phyloP scores from a whole-genome alignment of 78 protist species.

The Dictyostelium intermedium region DNA sequence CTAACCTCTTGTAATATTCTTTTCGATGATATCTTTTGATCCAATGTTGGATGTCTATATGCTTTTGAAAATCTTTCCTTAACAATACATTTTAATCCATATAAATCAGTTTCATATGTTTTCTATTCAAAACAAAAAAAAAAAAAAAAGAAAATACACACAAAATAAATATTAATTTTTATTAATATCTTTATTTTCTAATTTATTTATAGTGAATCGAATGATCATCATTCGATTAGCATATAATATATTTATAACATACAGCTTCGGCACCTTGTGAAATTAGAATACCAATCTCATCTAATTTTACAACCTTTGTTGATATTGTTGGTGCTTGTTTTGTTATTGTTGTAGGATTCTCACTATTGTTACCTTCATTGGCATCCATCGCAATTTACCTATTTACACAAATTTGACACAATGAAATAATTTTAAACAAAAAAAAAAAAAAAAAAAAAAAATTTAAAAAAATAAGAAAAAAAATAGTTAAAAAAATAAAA shows the following conservation, averaged over 20 bases:
- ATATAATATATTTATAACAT: background rate
- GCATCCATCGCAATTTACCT: background rate
- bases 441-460: too few species aligned
- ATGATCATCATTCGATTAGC: too few species aligned
- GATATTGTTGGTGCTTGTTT: background rate
- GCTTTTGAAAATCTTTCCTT: constrained; percentile 88
- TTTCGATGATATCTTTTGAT: constrained; percentile 58
- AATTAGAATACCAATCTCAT: constrained; percentile 17
- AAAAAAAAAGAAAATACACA: too few species aligned
- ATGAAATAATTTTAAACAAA: too few species aligned
- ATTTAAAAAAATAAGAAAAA: too few species aligned
- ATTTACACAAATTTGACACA: background rate
- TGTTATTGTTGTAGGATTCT: background rate
- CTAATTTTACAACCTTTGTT: constrained; percentile 7
- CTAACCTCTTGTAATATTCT: constrained; percentile 76
- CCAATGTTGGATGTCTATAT: constrained; percentile 86
- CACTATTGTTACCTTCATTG: background rate
- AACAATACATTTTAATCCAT: constrained; percentile 78
- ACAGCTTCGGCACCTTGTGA: constrained; percentile 88
- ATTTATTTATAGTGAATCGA: too few species aligned
- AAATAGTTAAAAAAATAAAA: too few species aligned
- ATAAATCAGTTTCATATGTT: constrained; percentile 35
- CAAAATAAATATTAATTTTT: background rate
- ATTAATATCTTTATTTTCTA: background rate
- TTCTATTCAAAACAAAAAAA: constrained; percentile 26